Base-by-base conservation (phyloP, 1,139 yeast species). In the Groenewaldozyma auringiensis region DNA sequence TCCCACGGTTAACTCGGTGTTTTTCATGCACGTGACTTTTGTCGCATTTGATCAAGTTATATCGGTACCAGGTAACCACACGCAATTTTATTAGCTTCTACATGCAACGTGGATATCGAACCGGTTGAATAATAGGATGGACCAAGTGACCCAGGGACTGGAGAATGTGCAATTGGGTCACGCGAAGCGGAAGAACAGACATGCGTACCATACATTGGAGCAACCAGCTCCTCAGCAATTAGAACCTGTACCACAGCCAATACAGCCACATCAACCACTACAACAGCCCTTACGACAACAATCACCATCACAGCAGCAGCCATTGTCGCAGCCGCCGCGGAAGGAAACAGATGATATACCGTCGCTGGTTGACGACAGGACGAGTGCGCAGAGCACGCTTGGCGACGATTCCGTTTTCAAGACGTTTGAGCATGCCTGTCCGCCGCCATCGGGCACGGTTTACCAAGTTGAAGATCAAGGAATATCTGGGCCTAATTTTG, bases 361-460 rank as follows among this genome's bases (percentile, higher is more conserved):
- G 22, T 72, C 83, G 2, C 68, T 86, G 18, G 73, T 81, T 1
- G 72, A 69, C 2, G 75, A 77, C 49, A 71, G 95, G 51, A 69
- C 71, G 57, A 64, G 63, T 21, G 75, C 75, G 41, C 87, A 83
- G 59, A 61, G 63, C 62, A 50, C 78, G 67, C 61, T 63, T 63
- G 62, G 61, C 13, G 54, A 55, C 16, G 61, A 64, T 40, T 72
- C 71, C 42, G 65, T 76, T 2, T 87, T 83, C 60, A 70, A 73
- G 46, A 83, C 95, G 2, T 80, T 84, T 59, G 79, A 80, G 58
- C 80, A 84, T 56, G 79, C 84, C 2, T 75, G 77, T 29, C 95
- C 97, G 25, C 96, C 97, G 1, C 71, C 79, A 13, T 82, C 95
- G 0, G 85, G 92, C 1, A 78, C 88, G 1, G 82, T 79, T 53